Percentiles rank a stretch among this genome's conserved stretches.
These are phyloP conservation scores for Martiniozyma abietophila DNA, from an alignment of 805 yeast genomes.

Conservation along the genomic window DNA sequence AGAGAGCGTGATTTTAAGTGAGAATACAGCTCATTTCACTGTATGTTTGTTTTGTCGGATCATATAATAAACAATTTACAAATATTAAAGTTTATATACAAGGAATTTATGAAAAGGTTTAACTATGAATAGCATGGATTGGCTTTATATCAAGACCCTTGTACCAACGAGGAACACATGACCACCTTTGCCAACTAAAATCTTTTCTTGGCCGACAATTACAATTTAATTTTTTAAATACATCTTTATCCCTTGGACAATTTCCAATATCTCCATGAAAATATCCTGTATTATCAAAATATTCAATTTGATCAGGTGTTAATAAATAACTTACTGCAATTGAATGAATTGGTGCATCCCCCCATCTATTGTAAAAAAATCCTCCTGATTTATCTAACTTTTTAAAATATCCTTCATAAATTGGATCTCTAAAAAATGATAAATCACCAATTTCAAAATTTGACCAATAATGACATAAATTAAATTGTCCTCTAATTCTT, in stretches of 20 bases:
- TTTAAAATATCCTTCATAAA: slow-evolving; percentile 46
- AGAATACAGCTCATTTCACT: too few relatives aligned
- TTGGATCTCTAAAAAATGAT: slow-evolving; percentile 47
- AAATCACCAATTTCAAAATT: slow-evolving; percentile 59
- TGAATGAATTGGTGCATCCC: slow-evolving; percentile 69
- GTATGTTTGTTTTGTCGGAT: too few relatives aligned
- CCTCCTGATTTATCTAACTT: slow-evolving; percentile 53
- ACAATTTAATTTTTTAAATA: slow-evolving; percentile 39
- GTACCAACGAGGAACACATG: slow-evolving; percentile 40
- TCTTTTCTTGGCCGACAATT: slow-evolving; percentile 39
- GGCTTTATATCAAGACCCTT: slow-evolving; percentile 5
- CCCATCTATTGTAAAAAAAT: slow-evolving; percentile 72
- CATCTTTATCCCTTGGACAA: slow-evolving; percentile 43
- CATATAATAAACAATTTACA: too few relatives aligned
- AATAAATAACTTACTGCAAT: slow-evolving; percentile 51
- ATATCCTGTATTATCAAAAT: slow-evolving; percentile 53
- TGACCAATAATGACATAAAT: slow-evolving; percentile 54
- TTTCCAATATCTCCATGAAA: slow-evolving; percentile 46
- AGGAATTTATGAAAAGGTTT: too few relatives aligned
- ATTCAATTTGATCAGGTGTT: slow-evolving; percentile 39
- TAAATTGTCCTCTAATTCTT: slow-evolving; percentile 36
- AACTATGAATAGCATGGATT: slow-evolving; percentile 6
- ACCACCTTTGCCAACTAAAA: slow-evolving; percentile 41
- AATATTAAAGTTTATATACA: too few relatives aligned
- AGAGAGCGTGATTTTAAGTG: not conserved